Conservation (phyloP, 1,284 basidiomycete genomes). For the Ganoderma leucocontextum region DNA sequence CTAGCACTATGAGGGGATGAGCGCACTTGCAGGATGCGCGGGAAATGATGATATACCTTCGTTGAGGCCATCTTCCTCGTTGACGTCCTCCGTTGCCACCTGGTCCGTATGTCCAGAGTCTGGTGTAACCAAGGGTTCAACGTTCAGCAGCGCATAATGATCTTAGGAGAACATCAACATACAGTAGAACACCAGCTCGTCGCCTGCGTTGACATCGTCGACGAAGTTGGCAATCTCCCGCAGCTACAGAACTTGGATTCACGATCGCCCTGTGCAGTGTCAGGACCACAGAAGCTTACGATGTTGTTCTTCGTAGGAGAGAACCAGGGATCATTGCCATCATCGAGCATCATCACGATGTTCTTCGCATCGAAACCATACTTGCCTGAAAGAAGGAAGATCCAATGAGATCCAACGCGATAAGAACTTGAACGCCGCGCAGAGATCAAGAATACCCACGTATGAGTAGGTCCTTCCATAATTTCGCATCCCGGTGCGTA, state of each 20-base stretch:
- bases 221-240: slow-evolving; percentile 1
- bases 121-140: no score
- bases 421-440: not conserved
- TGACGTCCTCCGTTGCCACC: slow-evolving; percentile 15
- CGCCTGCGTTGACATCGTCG: not conserved
- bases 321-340: not conserved
- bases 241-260: not conserved
- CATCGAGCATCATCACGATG: slow-evolving; percentile 11
- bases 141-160: no score
- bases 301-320: not conserved
- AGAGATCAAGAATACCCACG: not conserved
- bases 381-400: not conserved
- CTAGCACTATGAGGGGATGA: not conserved
- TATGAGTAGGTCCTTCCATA: not conserved
- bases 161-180: not conserved
- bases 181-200: slow-evolving; percentile 3
- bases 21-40: no score
- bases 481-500: not conserved
- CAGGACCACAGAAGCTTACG: not conserved
- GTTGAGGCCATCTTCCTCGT: slow-evolving; percentile 33
- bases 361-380: not conserved
- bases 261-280: not conserved
- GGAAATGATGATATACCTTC: no score
- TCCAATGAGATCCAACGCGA: not conserved
- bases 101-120: slow-evolving; percentile 31